Base-by-base conservation (phyloP, 768 basidiomycete genomes). In the Suillus brevipes region DNA sequence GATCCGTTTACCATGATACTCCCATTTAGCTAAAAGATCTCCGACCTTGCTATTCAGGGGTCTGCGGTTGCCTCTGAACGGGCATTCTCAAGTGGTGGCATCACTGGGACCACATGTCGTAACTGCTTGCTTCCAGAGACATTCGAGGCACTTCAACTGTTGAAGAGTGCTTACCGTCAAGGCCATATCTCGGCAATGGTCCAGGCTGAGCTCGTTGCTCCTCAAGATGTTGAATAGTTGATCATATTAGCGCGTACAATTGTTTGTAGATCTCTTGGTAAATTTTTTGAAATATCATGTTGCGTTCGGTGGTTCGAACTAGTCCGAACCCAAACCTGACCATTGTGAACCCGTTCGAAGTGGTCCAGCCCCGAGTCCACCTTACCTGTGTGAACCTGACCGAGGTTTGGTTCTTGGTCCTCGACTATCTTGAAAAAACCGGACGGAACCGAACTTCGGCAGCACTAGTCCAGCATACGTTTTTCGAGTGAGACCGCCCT, bases 31-130 rank as follows among this genome's bases (percentile, higher is more conserved):
- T n/a, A n/a, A n/a, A n/a, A n/a, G n/a, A n/a, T n/a, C n/a, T n/a
- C n/a, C n/a, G n/a, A n/a, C n/a, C n/a, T 76, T 0, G 67, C 72
- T 40, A 69, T 75, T 56, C 73, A 76, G 63, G 74, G 74, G 8
- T 76, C 74, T 28, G 71, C 70, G 23, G 62, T 71, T 13, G 64
- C 73, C 36, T 72, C 72, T n/a, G 70, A 74, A 64, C 38, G 66
- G 9, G 69, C 73, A 18, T 74, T 75, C 64, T 75, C 71, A 12
- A 45, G 47, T 52, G 62, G 49, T 8, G 53, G 52, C 28, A 52
- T 52, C 34, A 62, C 62, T 13, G n/a, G 28, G 2, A 62, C 62
- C 23, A 42, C 50, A 25, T 18, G 8, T 10, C 13, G 34, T 8
- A 62, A 62, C 50, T 36, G 49, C 45, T 49, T 62, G 14, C 47